Evolutionary conservation across 169 alveolate genomes (phyloP).

Genomic region (Plasmodium blacklocki): DNA sequence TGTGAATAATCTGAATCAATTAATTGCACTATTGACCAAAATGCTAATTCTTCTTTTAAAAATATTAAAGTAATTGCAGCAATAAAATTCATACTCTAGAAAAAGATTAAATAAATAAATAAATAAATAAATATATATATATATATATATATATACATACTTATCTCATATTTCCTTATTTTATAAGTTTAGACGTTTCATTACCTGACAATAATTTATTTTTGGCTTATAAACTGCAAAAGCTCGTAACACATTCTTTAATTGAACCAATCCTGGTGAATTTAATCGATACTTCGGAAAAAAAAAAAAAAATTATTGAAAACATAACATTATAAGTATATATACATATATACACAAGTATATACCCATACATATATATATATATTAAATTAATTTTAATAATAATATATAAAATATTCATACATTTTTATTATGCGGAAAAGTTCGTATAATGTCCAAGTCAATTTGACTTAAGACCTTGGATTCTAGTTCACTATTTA

Average conservation of each 20-base stretch:
- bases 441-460: slow-evolving; percentile 88
- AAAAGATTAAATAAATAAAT: background rate
- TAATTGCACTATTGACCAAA: slow-evolving; percentile 90
- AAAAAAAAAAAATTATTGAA: slow-evolving; percentile 14
- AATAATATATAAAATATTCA: slow-evolving; percentile 15
- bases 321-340: slow-evolving; percentile 5
- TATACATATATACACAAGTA: slow-evolving; percentile 6
- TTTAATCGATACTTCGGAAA: slow-evolving; percentile 41
- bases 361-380: background rate
- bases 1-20: slow-evolving; percentile 83
- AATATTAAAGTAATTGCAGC: slow-evolving; percentile 89
- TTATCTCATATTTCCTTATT: background rate
- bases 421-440: slow-evolving; percentile 87
- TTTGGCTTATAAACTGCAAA: slow-evolving; percentile 89
- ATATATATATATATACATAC: background rate
- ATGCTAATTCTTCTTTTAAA: slow-evolving; percentile 88
- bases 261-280: slow-evolving; percentile 77
- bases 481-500: slow-evolving; percentile 80
- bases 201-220: slow-evolving; percentile 87
- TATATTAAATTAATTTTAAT: slow-evolving; percentile 3
- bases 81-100: slow-evolving; percentile 85
- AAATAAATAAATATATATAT: background rate
- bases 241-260: slow-evolving; percentile 88
- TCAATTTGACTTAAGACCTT: slow-evolving; percentile 87
- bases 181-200: background rate